These are phyloP conservation scores for Neurospora sp. DNA, from an alignment of 495 filamentous ascomycete genomes.

Conservation along the genomic window DNA sequence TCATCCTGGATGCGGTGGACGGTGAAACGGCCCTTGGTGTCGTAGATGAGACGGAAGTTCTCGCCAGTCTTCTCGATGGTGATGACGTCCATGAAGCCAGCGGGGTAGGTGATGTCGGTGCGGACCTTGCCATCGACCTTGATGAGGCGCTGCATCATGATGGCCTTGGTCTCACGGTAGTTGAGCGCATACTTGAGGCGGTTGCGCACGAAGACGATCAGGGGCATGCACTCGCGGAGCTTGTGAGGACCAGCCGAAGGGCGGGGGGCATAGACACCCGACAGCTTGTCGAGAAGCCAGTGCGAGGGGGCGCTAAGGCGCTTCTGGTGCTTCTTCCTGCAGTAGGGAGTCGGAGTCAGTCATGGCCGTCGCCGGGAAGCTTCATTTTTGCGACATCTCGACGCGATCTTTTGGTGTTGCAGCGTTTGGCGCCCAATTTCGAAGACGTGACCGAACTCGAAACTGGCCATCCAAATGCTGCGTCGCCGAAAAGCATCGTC, in stretches of 20 bases:
- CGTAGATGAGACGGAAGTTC: conserved; percentile 99
- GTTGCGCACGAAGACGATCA: conserved; percentile 99
- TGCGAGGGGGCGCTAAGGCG: conserved; percentile 95
- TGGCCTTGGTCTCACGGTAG: conserved; percentile 90
- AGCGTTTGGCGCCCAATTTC: not conserved
- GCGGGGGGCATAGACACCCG: conserved; percentile 92
- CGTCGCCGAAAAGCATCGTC: not conserved
- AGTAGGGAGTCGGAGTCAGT: conserved; percentile 2
- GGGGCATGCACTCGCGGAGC: conserved; percentile 94
- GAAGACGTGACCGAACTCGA: not conserved
- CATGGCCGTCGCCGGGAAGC: not conserved
- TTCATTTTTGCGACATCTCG: not conserved
- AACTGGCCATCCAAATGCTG: not conserved
- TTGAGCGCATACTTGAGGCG: conserved; percentile 99
- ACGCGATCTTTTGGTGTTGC: conserved; percentile 2
- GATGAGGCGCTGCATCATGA: conserved; percentile 99
- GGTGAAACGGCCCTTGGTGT: conserved; percentile 99
- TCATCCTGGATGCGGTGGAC: conserved; percentile 96
- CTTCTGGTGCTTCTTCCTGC: conserved; percentile 99
- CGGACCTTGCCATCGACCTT: conserved; percentile 99
- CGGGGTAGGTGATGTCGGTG: conserved; percentile 94
- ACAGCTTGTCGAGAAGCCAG: conserved; percentile 99
- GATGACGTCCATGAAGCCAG: conserved; percentile 99
- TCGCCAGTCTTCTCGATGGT: conserved; percentile 98
- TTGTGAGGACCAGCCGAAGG: conserved; percentile 97